These are phyloP conservation scores for Zopfochytrium polystomum DNA, from an alignment of 371 early-diverging fungal species.

Conservation along the genomic window DNA sequence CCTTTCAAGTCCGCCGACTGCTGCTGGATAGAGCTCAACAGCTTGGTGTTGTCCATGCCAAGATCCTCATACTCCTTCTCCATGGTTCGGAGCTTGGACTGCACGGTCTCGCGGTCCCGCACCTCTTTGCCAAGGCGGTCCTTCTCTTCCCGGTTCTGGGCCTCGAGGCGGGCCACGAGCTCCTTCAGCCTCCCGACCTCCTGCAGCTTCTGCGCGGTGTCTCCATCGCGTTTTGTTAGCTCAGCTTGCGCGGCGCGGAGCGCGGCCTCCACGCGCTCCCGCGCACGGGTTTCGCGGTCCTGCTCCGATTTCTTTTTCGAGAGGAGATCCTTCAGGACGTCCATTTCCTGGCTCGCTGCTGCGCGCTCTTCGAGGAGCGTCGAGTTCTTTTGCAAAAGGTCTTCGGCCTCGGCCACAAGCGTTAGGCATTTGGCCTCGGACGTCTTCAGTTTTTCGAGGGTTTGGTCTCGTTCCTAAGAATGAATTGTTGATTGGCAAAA, in stretches of 20 bases:
- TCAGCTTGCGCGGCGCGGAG: constrained; percentile 31
- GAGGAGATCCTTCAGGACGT: constrained; percentile 45
- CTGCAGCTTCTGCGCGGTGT: constrained; percentile 30
- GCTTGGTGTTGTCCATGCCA: constrained; percentile 29
- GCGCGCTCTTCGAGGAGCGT: constrained; percentile 25
- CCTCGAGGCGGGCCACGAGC: constrained; percentile 37
- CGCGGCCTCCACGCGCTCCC: constrained; percentile 45
- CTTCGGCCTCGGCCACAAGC: constrained; percentile 24
- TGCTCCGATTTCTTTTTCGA: constrained; percentile 49
- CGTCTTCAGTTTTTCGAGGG: too few relatives aligned
- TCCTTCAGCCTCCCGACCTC: constrained; percentile 38
- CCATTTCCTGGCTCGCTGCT: constrained; percentile 38
- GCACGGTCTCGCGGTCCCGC: constrained; percentile 44
- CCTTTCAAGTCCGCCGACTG: constrained; percentile 37
- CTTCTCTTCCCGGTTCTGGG: constrained; percentile 39
- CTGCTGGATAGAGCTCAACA: constrained; percentile 43
- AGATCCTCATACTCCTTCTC: constrained; percentile 51
- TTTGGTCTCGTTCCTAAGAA: too few relatives aligned
- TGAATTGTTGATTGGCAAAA: too few relatives aligned
- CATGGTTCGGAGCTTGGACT: constrained; percentile 29
- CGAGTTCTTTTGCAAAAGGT: constrained; percentile 22
- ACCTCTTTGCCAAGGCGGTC: constrained; percentile 30
- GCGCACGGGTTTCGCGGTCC: constrained; percentile 42
- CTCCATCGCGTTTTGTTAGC: constrained; percentile 31
- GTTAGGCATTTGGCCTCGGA: too few relatives aligned